Evolutionary conservation across 768 basidiomycete genomes (phyloP), one percentile per base, ranked within the genome.

Genomic region (Rhodotorula kratochvilovae): DNA sequence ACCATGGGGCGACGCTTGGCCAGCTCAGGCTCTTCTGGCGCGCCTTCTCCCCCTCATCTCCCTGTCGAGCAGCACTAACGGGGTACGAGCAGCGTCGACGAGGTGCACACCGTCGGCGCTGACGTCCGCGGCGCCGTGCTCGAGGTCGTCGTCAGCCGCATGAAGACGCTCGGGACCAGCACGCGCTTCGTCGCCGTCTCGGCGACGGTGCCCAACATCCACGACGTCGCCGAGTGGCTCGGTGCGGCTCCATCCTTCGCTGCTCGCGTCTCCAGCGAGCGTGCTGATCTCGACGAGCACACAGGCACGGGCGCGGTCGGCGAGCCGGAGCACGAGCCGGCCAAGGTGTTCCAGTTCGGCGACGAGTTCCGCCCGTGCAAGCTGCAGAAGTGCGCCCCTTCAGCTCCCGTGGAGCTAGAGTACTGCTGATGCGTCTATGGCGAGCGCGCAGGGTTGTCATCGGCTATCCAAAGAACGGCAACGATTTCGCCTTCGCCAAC

Each of bases 71-170:
- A 5, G 12, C 5, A 25, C 50, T 51, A 8, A 51, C 29, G n/a
- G n/a, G n/a, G 54, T 31, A 7, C n/a, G 27, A n/a, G 16, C 66
- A 74, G 78, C 63, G 70, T 80, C 65, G 79, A 80, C 59, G 76
- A 98, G 90, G 90, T 97, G 3, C 95, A 99, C 78, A 87, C 95
- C 66, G 84, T 99, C 53, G 29, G 70, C 2, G 90, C 91, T 62
- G 96, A 98, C 81, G 83, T 84, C 33, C 86, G 96, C 45, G 96
- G 96, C 29, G 90, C 92, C 65, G 92, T 90, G 2, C 84, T 99
- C 5, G 96, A 99, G 82, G 95, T 95, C 27, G 86, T 98, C n/a
- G 84, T 94, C 56, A 90, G 91, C 6, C 87, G 96, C 35, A 95
- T 98, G 91, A 94, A 90, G 80, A 81, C 86, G 6, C 85, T 87